A percentile compares a stretch with the other conserved stretches of the same genome.
phyloP scores from a whole-genome alignment of 2,329 filamentous ascomycete species.

The Botrytis tulipae region DNA sequence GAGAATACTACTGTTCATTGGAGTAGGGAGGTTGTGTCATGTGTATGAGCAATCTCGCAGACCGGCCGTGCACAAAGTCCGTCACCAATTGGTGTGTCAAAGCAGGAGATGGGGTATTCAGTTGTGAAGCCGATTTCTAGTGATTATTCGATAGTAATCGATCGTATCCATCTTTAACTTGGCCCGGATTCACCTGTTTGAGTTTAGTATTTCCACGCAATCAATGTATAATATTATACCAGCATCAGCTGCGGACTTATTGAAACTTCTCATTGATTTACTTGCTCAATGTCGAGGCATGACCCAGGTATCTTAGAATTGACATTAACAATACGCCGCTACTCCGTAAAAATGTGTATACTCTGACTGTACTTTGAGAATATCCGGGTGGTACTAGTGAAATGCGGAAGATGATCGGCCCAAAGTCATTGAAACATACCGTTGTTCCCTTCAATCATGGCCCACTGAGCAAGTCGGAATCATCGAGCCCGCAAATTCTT shows the following conservation, averaged over 20 bases:
- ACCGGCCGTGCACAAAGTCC: too few relatives aligned
- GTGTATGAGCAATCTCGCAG: too few relatives aligned
- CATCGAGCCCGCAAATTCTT: not conserved
- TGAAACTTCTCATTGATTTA: not conserved
- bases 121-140: too few relatives aligned
- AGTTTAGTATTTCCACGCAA: not conserved
- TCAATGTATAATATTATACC: not conserved
- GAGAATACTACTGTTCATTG: too few relatives aligned
- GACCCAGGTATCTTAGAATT: not conserved
- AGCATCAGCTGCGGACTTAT: not conserved
- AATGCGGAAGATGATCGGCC: not conserved
- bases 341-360: not conserved
- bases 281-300: not conserved
- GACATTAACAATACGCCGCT: not conserved
- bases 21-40: too few relatives aligned
- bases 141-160: too few relatives aligned
- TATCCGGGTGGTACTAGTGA: not conserved
- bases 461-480: not conserved
- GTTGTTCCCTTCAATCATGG: not conserved
- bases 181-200: not conserved
- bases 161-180: not conserved
- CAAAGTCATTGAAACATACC: not conserved
- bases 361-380: not conserved
- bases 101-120: too few relatives aligned
- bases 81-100: too few relatives aligned